phyloP scores from a whole-genome alignment of 768 basidiomycete species.

The Boletus reticuloceps region DNA sequence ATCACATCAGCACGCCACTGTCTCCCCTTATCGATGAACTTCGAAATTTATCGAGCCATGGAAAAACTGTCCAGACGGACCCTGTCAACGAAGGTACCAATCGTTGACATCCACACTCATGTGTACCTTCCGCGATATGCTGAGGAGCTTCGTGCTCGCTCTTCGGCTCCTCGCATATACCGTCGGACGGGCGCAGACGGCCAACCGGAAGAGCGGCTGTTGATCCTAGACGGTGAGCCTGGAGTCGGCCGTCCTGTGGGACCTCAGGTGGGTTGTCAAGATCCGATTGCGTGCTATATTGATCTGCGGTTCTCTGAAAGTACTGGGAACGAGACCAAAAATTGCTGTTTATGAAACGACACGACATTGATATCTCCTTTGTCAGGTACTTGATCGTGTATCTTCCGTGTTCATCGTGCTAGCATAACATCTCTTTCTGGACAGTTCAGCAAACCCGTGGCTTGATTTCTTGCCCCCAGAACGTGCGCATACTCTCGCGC shows the following conservation, averaged over 20 bases:
- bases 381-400: conserved; percentile 51
- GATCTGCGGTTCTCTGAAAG: conserved; percentile 28
- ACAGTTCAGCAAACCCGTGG: conserved; percentile 87
- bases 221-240: conserved; percentile 80
- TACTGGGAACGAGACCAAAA: conserved; percentile 82
- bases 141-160: conserved; percentile 61
- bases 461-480: conserved; percentile 77
- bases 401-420: conserved; percentile 6
- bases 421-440: conserved; percentile 13
- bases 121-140: conserved; percentile 82
- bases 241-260: conserved; percentile 79
- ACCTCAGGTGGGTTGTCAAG: conserved; percentile 49
- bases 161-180: conserved; percentile 66
- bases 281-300: not conserved
- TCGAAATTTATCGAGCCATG: conserved; percentile 24
- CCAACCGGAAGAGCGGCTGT: conserved; percentile 58
- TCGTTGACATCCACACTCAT: conserved; percentile 86
- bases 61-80: conserved; percentile 21
- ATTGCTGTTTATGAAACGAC: conserved; percentile 80
- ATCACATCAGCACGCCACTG: conserved; percentile 8
- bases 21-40: conserved; percentile 28
- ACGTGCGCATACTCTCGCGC: conserved; percentile 64
- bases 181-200: conserved; percentile 42
- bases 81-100: conserved; percentile 30
- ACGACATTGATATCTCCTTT: conserved; percentile 76